These are phyloP conservation scores for Coemansia umbellata DNA, from an alignment of 192 early-diverging fungal genomes.

Conservation along the genomic window DNA sequence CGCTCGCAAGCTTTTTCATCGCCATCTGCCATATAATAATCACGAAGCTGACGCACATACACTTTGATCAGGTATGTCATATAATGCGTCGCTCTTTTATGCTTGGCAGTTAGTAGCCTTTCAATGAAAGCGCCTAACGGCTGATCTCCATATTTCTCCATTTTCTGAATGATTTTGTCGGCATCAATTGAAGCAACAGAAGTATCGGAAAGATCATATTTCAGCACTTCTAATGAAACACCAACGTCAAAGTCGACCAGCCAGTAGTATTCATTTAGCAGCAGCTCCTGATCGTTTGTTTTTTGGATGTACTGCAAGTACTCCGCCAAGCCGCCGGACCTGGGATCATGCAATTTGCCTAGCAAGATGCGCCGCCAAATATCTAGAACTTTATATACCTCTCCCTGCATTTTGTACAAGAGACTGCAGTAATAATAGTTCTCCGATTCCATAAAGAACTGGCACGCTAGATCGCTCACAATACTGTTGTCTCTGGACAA, in stretches of 20 bases:
- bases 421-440: constrained; percentile 41
- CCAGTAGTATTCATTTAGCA: constrained; percentile 32
- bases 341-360: constrained; percentile 11
- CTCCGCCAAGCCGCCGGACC: constrained; percentile 40
- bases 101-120: constrained; percentile 24
- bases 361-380: constrained; percentile 30
- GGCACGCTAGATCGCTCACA: constrained; percentile 23
- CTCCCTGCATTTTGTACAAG: constrained; percentile 20
- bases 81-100: constrained; percentile 33
- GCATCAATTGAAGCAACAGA: constrained; percentile 29
- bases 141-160: constrained; percentile 14
- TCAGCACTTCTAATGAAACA: constrained; percentile 16
- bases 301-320: constrained; percentile 20
- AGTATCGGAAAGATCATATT: constrained; percentile 8
- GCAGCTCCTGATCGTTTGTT: constrained; percentile 3
- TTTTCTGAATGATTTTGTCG: constrained; percentile 12
- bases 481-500: not conserved
- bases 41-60: constrained; percentile 42
- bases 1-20: not conserved
- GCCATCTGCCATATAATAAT: constrained; percentile 2
- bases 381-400: constrained; percentile 13
- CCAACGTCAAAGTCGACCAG: constrained; percentile 8
- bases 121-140: constrained; percentile 36
- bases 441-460: constrained; percentile 10
- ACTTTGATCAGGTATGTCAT: constrained; percentile 37